Conservation (phyloP, 2,329 filamentous ascomycete genomes). For the Xylariaceae sp. region DNA sequence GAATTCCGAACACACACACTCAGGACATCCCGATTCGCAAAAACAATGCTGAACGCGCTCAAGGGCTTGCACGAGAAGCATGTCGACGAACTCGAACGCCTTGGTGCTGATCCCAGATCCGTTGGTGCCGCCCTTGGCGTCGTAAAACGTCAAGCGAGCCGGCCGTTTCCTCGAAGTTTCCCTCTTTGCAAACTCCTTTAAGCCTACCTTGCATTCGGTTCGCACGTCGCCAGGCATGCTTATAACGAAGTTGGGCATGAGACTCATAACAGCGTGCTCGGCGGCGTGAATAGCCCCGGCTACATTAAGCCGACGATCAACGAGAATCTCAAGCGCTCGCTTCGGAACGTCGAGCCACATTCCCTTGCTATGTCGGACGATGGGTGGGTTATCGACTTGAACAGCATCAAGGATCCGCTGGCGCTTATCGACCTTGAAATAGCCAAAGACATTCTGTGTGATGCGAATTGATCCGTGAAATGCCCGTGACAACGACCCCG, state of each 20-base stretch:
- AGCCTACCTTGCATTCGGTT: slow-evolving; percentile 85
- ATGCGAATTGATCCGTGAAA: slow-evolving; percentile 86
- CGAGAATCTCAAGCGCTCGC: slow-evolving; percentile 70
- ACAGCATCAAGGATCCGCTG: slow-evolving; percentile 85
- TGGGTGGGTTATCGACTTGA: slow-evolving; percentile 86
- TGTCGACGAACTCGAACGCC: slow-evolving; percentile 86
- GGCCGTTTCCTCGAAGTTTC: slow-evolving; percentile 73
- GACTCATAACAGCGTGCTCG: slow-evolving; percentile 79
- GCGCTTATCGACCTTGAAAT: slow-evolving; percentile 91
- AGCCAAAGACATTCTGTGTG: slow-evolving; percentile 84
- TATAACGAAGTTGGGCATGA: slow-evolving; percentile 88
- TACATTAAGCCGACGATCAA: slow-evolving; percentile 65
- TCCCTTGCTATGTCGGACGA: slow-evolving; percentile 77
- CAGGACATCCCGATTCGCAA: slow-evolving; percentile 76
- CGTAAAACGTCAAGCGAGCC: slow-evolving; percentile 87
- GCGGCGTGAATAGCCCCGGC: slow-evolving; percentile 91
- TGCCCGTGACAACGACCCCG: slow-evolving; percentile 57
- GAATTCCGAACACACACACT: slow-evolving; percentile 79
- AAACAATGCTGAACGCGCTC: slow-evolving; percentile 68
- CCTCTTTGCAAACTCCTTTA: slow-evolving; percentile 76
- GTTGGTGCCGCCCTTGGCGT: slow-evolving; percentile 79
- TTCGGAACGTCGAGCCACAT: slow-evolving; percentile 94
- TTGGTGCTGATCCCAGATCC: slow-evolving; percentile 86
- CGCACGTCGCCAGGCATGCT: slow-evolving; percentile 85
- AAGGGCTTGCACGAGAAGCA: slow-evolving; percentile 69